Evolutionary conservation across 371 early-diverging fungal genomes (phyloP).

Genomic region (Dipsacomyces acuminosporus): DNA sequence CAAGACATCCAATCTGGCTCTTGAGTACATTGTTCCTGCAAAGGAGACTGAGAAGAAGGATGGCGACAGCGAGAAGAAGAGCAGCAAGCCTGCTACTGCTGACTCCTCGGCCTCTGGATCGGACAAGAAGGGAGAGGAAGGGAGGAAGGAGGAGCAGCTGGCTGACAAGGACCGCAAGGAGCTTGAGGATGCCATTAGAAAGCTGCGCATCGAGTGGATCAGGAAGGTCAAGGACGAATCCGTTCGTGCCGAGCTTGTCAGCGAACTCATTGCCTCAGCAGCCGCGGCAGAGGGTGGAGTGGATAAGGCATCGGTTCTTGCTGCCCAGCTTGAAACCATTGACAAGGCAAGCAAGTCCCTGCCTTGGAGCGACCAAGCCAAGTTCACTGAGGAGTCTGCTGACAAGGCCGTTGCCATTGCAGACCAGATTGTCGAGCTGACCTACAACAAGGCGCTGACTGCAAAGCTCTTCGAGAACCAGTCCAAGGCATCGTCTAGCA

Average conservation of each 20-base stretch:
- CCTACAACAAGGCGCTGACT: constrained; percentile 58
- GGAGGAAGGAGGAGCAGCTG: constrained; percentile 36
- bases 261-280: constrained; percentile 56
- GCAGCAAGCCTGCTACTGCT: background rate
- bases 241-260: constrained; percentile 55
- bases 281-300: constrained; percentile 50
- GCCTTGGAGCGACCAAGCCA: constrained; percentile 31
- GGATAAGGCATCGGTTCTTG: constrained; percentile 55
- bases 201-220: constrained; percentile 71
- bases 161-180: constrained; percentile 54
- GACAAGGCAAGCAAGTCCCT: constrained; percentile 49
- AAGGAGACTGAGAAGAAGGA: constrained; percentile 43
- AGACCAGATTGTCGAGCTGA: constrained; percentile 52
- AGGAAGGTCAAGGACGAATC: constrained; percentile 66
- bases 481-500: constrained; percentile 19
- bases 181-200: constrained; percentile 67
- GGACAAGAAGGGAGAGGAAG: constrained; percentile 36
- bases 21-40: constrained; percentile 58
- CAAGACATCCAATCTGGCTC: constrained; percentile 54
- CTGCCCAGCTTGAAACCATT: constrained; percentile 54
- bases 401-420: constrained; percentile 49
- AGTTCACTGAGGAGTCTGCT: constrained; percentile 48
- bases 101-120: constrained; percentile 39
- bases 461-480: constrained; percentile 61
- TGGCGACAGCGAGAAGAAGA: constrained; percentile 4